Conservation (phyloP, 2,329 filamentous ascomycete species). For the Cryphonectria naterciae region DNA sequence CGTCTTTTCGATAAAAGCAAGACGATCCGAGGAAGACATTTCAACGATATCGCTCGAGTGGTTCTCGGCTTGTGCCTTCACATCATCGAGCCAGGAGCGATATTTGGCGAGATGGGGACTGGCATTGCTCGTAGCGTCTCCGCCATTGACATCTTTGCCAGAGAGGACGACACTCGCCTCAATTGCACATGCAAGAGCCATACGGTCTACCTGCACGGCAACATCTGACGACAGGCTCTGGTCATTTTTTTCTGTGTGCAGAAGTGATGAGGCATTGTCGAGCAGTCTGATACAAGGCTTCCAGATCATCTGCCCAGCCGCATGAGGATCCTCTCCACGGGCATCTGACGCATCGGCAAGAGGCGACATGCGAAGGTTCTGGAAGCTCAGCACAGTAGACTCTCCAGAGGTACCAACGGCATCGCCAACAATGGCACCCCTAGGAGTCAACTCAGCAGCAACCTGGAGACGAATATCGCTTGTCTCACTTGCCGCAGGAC, state of each 20-base stretch:
- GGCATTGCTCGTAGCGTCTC: no score
- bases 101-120: neutral
- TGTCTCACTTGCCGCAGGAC: neutral
- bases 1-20: neutral
- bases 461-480: neutral
- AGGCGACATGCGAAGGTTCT: neutral
- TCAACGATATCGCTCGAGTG: neutral
- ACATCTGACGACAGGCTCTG: neutral
- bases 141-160: neutral
- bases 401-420: neutral
- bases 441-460: neutral
- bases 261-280: neutral
- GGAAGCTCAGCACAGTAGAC: neutral
- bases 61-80: neutral
- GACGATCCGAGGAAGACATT: neutral
- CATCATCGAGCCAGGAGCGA: neutral
- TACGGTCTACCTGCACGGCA: neutral
- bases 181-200: neutral
- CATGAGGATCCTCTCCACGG: neutral
- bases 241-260: neutral
- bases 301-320: conserved; percentile 6
- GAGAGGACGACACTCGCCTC: neutral
- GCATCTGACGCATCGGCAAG: neutral
- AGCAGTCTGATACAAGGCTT: conserved; percentile 3
- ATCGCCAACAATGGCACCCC: neutral